These are phyloP conservation scores for Trichomonas gallinae DNA, from an alignment of 208 protist species.

Conservation along the genomic window DNA sequence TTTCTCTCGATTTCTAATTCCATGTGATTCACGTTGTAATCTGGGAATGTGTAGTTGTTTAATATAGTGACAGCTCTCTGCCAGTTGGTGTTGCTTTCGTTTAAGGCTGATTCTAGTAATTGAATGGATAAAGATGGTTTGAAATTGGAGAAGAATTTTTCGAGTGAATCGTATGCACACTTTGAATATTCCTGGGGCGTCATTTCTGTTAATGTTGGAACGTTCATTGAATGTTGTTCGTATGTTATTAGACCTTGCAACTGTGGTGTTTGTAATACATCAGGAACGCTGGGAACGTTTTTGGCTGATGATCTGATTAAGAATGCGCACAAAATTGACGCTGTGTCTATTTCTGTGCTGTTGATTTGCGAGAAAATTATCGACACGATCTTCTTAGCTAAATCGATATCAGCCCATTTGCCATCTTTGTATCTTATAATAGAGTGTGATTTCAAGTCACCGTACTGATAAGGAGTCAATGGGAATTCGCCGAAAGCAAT, in stretches of 20 bases:
- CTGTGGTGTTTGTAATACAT: not conserved
- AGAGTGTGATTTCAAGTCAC: not conserved
- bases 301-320: not conserved
- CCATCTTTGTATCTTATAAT: not conserved
- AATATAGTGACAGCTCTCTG: not conserved
- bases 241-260: not conserved
- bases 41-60: not conserved
- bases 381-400: not conserved
- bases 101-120: not conserved
- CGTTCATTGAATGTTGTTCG: not conserved
- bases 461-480: not conserved
- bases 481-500: not conserved
- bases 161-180: not conserved
- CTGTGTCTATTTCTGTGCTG: not conserved
- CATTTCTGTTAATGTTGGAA: not conserved
- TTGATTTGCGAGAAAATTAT: not conserved
- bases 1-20: not conserved
- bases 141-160: not conserved
- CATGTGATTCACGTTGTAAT: not conserved
- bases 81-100: not conserved
- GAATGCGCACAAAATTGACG: not conserved
- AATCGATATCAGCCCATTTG: not conserved
- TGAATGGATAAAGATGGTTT: not conserved
- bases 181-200: not conserved
- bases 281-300: not conserved